A percentile compares a stretch with the other conserved stretches of the same genome.
Conservation (phyloP, 352 stramenopile species). For the Phytopythium boreale region DNA sequence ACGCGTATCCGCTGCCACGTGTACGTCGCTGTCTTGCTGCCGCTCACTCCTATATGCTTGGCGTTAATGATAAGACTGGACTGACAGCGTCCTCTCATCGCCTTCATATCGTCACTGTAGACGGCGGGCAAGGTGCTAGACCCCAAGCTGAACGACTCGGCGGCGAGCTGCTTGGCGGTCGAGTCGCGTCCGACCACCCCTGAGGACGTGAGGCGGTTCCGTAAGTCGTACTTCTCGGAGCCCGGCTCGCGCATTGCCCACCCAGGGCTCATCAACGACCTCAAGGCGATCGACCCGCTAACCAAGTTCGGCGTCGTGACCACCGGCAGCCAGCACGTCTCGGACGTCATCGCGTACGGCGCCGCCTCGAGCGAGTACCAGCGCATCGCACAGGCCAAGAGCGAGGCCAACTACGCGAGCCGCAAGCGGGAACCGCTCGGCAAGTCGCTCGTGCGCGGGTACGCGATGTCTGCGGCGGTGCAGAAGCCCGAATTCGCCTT, state of each 20-base stretch:
- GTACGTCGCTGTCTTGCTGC: slow-evolving; percentile 10
- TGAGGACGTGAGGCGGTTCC: slow-evolving; percentile 68
- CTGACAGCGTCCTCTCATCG: no score
- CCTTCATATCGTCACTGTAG: slow-evolving; percentile 16
- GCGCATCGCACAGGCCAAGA: slow-evolving; percentile 60
- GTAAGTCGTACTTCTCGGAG: slow-evolving; percentile 84
- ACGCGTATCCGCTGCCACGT: slow-evolving; percentile 21
- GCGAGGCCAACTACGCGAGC: slow-evolving; percentile 77
- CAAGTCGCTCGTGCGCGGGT: slow-evolving; percentile 58
- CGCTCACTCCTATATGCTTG: no score
- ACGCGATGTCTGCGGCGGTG: slow-evolving; percentile 61
- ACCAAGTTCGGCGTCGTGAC: slow-evolving; percentile 70
- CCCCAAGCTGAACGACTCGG: slow-evolving; percentile 32
- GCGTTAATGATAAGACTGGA: no score
- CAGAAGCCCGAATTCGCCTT: slow-evolving; percentile 60
- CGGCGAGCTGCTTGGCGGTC: slow-evolving; percentile 54
- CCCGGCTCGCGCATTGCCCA: slow-evolving; percentile 72
- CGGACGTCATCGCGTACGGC: slow-evolving; percentile 48
- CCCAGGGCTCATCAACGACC: slow-evolving; percentile 74
- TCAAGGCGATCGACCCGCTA: slow-evolving; percentile 56
- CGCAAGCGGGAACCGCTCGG: slow-evolving; percentile 79
- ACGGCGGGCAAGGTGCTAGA: slow-evolving; percentile 40
- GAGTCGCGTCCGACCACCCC: slow-evolving; percentile 59
- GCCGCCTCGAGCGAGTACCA: slow-evolving; percentile 51
- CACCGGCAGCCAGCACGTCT: slow-evolving; percentile 64